Evolutionary conservation across 2,329 filamentous ascomycete species (phyloP).

Genomic region (Juglanconis oblonga): DNA sequence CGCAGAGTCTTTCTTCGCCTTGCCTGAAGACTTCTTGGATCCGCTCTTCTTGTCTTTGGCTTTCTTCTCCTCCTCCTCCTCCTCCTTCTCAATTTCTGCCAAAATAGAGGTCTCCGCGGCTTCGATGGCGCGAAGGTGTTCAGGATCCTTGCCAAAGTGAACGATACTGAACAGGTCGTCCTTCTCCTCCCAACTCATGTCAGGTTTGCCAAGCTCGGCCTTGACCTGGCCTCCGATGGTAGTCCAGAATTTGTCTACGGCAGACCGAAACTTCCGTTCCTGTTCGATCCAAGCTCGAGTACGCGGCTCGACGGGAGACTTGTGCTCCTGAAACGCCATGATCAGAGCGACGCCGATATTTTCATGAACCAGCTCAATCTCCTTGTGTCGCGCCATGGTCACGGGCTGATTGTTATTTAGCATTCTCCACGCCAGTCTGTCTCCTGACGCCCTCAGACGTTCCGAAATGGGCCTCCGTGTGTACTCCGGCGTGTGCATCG

Average conservation of each 20-base stretch:
- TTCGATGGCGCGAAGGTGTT: neutral
- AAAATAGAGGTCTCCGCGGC: neutral
- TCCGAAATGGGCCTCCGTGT: too few relatives aligned
- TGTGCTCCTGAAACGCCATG: neutral
- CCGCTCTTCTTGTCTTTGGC: neutral
- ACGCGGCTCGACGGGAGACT: neutral
- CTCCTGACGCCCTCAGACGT: too few relatives aligned
- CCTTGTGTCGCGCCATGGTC: neutral
- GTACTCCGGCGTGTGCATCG: too few relatives aligned
- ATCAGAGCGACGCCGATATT: neutral
- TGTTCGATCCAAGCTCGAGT: neutral
- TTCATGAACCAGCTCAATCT: neutral
- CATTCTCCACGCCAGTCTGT: neutral
- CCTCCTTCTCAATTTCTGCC: neutral
- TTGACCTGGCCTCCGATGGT: neutral
- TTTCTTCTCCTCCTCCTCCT: neutral
- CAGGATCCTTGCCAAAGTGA: neutral
- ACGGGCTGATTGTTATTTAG: neutral
- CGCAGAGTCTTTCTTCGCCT: neutral
- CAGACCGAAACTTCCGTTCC: neutral
- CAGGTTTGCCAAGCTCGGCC: neutral
- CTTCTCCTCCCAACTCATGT: neutral
- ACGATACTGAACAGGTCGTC: neutral
- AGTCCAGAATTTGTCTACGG: neutral
- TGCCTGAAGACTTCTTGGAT: neutral